Base-by-base conservation (phyloP, 768 basidiomycete genomes). In the Leccinum boreale region DNA sequence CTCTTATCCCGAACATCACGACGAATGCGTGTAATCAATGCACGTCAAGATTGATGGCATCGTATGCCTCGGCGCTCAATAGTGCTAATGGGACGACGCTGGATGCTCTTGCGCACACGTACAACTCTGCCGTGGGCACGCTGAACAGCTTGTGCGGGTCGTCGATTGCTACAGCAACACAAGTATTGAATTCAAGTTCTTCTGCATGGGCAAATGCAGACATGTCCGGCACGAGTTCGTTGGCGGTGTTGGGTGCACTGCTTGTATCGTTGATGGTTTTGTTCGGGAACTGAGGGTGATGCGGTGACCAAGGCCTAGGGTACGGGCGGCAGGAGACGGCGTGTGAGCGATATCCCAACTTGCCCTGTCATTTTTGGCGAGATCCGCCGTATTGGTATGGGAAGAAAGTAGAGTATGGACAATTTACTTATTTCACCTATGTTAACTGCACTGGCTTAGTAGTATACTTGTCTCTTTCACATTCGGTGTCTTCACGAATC, bases 1-100 rank as follows among this genome's bases (percentile, higher is more conserved):
- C 64, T 11, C 73, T 90, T 1, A 85, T 86, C 5, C 75, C 78
- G 4, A 56, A 54, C 56, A 71, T 72, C 21, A 76, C 81, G 15
- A 70, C 64, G 17, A 80, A 79, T 17, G 77, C 82, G 15, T 93
- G 91, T 68, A 86, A 83, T 3, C 57, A 77, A 5, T 93, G 91
- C 70, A 82, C 82, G 21, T 79, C 82, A 69, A 77, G 70, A 59
- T 59, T 90, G 10, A 79, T 93, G 80, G 69, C 66, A 17, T 62
- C 77, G 35, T 92, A 86, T 66, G 77, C 76, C 8, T 56, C 67
- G 5, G 80, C 81, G 7, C 67, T 86, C 50, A 39, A 65, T 23
- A 68, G 78, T 36, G 24, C 67, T 10, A 67, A 69, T 73, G 71
- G 61, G 53, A 71, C 65, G 49, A 67, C 58, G 50, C 61, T 78